A percentile compares a stretch with the other conserved stretches of the same genome.
Evolutionary conservation across 176 grass and related monocot species (phyloP).

Genomic region (Hordeum marinum): DNA sequence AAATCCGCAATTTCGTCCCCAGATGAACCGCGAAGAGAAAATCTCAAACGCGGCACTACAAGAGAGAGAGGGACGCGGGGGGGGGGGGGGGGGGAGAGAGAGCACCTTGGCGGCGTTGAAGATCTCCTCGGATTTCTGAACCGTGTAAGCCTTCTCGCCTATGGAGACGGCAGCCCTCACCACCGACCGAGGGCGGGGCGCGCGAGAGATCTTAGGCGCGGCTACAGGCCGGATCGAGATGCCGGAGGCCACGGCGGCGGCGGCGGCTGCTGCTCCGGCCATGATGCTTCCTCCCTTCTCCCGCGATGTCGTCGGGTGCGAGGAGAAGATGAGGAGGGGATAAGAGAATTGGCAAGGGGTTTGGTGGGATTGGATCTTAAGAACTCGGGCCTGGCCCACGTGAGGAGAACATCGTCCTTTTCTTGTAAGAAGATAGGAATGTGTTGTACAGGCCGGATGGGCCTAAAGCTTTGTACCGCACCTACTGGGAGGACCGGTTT

Average conservation of each 20-base stretch:
- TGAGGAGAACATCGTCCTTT: neutral
- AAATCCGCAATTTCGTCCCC: neutral
- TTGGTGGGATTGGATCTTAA: constrained; percentile 15
- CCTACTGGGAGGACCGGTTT: neutral
- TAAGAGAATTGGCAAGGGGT: neutral
- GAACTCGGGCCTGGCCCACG: neutral
- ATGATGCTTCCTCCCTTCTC: constrained; percentile 4
- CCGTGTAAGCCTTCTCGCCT: constrained; percentile 43
- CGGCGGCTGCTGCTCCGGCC: neutral
- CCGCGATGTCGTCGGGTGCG: neutral
- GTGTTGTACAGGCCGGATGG: neutral
- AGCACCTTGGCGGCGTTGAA: constrained; percentile 77
- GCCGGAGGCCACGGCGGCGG: constrained; percentile 1
- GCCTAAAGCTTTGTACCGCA: neutral
- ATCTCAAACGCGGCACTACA: neutral
- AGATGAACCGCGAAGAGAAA: too few species aligned
- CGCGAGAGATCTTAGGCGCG: neutral
- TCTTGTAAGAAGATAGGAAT: neutral
- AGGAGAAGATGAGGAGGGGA: constrained; percentile 8
- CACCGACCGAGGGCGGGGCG: neutral
- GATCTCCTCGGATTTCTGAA: constrained; percentile 79
- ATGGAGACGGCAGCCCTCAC: constrained; percentile 58
- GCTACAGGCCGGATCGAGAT: neutral
- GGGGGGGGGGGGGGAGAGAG: neutral
- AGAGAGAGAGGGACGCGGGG: neutral